Conservation (phyloP, 257 asterid species). For the Avicennia marina region DNA sequence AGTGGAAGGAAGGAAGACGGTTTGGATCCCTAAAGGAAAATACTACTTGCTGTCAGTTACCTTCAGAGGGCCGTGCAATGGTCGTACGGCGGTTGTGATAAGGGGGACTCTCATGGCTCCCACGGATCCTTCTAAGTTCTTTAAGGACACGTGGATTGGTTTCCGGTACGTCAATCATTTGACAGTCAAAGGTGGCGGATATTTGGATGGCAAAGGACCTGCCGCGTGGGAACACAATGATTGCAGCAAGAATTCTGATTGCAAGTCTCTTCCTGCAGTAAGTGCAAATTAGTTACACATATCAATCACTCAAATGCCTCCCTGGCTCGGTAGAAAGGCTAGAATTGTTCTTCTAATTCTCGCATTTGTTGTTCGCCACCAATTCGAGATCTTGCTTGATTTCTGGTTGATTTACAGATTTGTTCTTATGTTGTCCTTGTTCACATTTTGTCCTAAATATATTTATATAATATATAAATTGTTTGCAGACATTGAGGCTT, state of each 20-base stretch:
- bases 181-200: slow-evolving; percentile 60
- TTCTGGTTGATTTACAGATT: no score
- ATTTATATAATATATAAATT: no score
- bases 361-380: no score
- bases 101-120: slow-evolving; percentile 55
- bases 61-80: slow-evolving; percentile 56
- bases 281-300: no score
- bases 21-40: slow-evolving; percentile 44
- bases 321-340: no score
- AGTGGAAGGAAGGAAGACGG: slow-evolving; percentile 36
- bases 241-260: slow-evolving; percentile 34
- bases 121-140: slow-evolving; percentile 20
- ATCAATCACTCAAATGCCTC: no score
- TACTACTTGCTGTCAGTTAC: slow-evolving; percentile 32
- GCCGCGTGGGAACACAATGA: slow-evolving; percentile 67
- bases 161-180: slow-evolving; percentile 42
- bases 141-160: slow-evolving; percentile 55
- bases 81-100: slow-evolving; percentile 25
- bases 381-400: no score
- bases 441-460: no score
- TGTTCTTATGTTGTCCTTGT: no score
- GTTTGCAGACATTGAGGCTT: slow-evolving; percentile 37
- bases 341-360: no score
- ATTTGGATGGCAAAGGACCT: slow-evolving; percentile 68
- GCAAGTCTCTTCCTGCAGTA: slow-evolving; percentile 64